Conservation (phyloP, 176 grass and related monocot genomes). For the Cenchrus americanus region DNA sequence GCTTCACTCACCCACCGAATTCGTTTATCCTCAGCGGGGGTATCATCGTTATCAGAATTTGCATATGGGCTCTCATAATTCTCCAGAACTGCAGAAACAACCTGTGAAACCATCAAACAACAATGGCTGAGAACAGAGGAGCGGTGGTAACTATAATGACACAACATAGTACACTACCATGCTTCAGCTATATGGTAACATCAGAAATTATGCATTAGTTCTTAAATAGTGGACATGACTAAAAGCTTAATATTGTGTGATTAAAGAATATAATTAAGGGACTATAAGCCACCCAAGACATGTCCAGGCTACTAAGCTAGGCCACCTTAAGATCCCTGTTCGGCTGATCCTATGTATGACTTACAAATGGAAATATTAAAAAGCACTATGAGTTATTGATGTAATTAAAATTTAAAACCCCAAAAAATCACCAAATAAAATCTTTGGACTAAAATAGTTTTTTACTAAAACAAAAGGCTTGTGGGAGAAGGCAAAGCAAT, state of each 20-base stretch:
- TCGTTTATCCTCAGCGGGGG: conserved; percentile 43
- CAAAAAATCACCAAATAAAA: conserved; percentile 31
- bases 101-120: conserved; percentile 54
- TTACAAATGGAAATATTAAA: neutral
- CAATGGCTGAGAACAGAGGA: conserved; percentile 27
- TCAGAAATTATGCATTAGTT: neutral
- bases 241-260: neutral
- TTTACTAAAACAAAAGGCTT: conserved; percentile 5
- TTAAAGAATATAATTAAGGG: conserved; percentile 5
- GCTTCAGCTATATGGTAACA: neutral
- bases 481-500: conserved; percentile 9
- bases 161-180: neutral
- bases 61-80: conserved; percentile 79
- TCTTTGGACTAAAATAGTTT: neutral
- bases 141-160: conserved; percentile 12
- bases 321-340: neutral
- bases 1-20: conserved; percentile 70
- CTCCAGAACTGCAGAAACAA: conserved; percentile 89
- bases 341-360: neutral
- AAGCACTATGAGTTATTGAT: neutral
- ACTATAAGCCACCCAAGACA: neutral
- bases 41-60: conserved; percentile 55
- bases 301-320: neutral
- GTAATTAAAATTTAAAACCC: neutral
- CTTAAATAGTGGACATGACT: neutral